Percentiles rank a stretch among this genome's conserved stretches.
These are phyloP conservation scores for Hymenoscyphus scutula DNA, from an alignment of 2,329 filamentous ascomycete species.

Conservation along the genomic window DNA sequence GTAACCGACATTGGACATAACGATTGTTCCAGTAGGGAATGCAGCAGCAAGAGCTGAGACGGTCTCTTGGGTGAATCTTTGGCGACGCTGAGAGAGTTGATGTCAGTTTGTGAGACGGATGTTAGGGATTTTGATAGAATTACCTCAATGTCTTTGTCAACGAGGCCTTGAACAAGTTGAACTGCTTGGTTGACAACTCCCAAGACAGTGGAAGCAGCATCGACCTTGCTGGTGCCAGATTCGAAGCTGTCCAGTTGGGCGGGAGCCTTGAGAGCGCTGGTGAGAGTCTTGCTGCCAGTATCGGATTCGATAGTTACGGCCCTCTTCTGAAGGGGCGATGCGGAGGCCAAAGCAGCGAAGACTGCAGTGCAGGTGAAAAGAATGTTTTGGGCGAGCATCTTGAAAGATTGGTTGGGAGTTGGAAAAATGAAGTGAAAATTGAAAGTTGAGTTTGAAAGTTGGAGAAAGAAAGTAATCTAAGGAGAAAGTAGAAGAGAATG, in stretches of 20 bases:
- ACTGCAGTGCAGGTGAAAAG: constrained; percentile 6
- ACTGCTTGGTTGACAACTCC: constrained; percentile 20
- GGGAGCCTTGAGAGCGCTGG: not conserved
- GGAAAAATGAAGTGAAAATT: not conserved
- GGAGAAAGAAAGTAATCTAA: not conserved
- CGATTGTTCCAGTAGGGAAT: constrained; percentile 18
- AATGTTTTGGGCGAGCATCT: constrained; percentile 17
- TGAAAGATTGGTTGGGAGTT: not conserved
- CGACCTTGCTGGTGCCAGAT: constrained; percentile 14
- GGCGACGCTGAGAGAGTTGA: constrained; percentile 10
- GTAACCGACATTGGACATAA: constrained; percentile 24
- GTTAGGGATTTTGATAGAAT: not conserved
- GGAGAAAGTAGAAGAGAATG: not conserved
- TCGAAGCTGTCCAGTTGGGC: constrained; percentile 4
- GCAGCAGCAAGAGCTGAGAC: constrained; percentile 12
- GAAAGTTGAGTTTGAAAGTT: not conserved
- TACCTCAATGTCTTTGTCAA: constrained; percentile 19
- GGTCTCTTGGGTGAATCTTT: constrained; percentile 23
- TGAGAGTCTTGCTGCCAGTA: constrained; percentile 11
- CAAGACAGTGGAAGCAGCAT: constrained; percentile 13
- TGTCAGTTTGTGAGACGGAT: not conserved
- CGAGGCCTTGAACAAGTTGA: constrained; percentile 17
- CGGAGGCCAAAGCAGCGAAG: constrained; percentile 1
- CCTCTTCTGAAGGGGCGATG: constrained; percentile 5
- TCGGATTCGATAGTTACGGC: constrained; percentile 18